Percentiles rank a stretch among this genome's conserved stretches.
Conservation (phyloP, 2,329 filamentous ascomycete species). For the Hymenoscyphus repandus region DNA sequence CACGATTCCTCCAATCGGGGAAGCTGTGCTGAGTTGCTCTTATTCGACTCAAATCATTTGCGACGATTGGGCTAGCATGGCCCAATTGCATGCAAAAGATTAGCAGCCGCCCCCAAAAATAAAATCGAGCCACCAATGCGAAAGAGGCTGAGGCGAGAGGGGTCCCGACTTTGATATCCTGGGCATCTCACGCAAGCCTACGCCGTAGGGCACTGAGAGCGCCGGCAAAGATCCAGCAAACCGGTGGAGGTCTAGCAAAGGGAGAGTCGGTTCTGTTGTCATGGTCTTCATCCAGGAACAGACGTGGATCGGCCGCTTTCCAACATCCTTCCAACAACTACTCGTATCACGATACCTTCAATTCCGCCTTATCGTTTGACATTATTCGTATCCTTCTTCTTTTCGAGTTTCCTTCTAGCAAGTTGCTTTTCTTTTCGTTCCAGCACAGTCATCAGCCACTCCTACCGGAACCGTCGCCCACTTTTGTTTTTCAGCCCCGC, state of each 20-base stretch:
- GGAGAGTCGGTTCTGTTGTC: not conserved
- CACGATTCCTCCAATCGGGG: conserved; percentile 2
- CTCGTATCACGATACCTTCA: not conserved
- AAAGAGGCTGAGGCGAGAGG: conserved; percentile 2
- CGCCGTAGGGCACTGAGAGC: not conserved
- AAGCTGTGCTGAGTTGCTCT: not conserved
- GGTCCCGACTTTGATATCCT: not conserved
- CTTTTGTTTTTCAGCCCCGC: conserved; percentile 9
- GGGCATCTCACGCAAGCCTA: not conserved
- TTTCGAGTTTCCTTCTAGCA: not conserved
- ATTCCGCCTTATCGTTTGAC: not conserved
- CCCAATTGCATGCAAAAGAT: not conserved
- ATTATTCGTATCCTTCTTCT: not conserved
- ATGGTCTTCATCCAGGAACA: not conserved
- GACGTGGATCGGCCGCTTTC: not conserved
- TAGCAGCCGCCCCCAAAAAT: conserved; percentile 3
- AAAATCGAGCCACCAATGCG: not conserved
- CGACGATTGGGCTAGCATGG: not conserved
- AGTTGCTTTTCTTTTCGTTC: not conserved
- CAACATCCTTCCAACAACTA: not conserved
- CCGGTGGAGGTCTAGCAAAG: not conserved
- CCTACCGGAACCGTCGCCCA: not conserved
- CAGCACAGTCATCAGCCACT: conserved; percentile 8
- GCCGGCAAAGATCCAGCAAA: not conserved
- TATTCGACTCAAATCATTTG: not conserved